phyloP scores from a whole-genome alignment of 2,329 filamentous ascomycete genomes.

The Cladosporium velox region DNA sequence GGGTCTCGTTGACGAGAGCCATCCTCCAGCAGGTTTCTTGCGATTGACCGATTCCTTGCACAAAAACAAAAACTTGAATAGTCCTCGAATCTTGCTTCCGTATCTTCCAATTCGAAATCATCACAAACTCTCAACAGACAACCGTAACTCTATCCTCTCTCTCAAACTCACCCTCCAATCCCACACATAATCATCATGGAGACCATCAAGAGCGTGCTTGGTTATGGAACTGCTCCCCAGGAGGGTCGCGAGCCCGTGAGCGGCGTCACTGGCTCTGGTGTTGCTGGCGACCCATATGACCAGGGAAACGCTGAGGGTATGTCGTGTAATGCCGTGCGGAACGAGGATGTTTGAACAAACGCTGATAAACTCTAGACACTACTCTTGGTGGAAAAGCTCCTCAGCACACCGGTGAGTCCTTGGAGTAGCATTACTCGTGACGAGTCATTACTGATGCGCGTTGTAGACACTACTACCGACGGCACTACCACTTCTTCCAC shows the following conservation, averaged over 20 bases:
- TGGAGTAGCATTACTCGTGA: not conserved
- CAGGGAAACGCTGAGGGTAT: slow-evolving; percentile 70
- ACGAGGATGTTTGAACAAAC: not conserved
- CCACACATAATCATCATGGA: slow-evolving; percentile 55
- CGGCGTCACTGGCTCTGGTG: slow-evolving; percentile 67
- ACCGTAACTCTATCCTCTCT: not conserved
- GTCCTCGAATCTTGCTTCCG: not conserved
- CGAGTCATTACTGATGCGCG: not conserved
- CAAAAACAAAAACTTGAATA: not conserved
- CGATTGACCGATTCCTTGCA: not conserved
- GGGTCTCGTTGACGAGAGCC: not conserved
- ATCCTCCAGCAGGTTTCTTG: not conserved
- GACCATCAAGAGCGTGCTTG: slow-evolving; percentile 54
- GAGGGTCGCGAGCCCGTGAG: slow-evolving; percentile 67
- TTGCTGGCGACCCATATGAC: slow-evolving; percentile 72
- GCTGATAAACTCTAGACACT: slow-evolving; percentile 8
- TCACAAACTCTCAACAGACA: not conserved
- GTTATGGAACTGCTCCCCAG: slow-evolving; percentile 35
- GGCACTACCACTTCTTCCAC: not conserved
- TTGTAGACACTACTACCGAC: not conserved
- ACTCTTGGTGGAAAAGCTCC: slow-evolving; percentile 16
- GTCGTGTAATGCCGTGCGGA: not conserved
- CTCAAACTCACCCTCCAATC: not conserved
- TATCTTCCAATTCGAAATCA: not conserved
- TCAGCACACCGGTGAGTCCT: slow-evolving; percentile 13